Base-by-base conservation (phyloP, 1,284 basidiomycete species). In the Inonotus hispidus region DNA sequence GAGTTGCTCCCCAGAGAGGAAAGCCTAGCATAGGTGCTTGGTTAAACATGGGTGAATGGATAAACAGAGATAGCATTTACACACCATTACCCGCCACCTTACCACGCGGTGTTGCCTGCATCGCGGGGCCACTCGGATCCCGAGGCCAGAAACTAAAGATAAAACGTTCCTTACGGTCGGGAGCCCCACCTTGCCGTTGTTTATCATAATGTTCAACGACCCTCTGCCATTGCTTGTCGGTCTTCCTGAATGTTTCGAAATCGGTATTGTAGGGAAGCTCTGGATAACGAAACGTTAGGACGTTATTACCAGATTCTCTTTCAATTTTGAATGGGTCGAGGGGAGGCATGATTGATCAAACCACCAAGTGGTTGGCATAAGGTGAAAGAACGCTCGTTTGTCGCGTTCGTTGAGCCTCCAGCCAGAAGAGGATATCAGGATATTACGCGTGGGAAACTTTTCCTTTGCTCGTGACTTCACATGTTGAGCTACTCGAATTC, bases 1-100 rank as follows among this genome's bases (percentile, higher is more conserved):
- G 65, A 1, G 77, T 78, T 0, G 71, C 75, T 21, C 77, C 78
- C 80, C 78, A 82, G 11, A 75, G 63, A 27, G 37, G 38, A 37
- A 27, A 58, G 3, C 59, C 59, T 61, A 25, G 16, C 1, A 10
- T 5, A 7, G 68, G 68, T n/a, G 71, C 62, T 0, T 32, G 4
- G 4, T 32, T 70, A 43, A 8, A 32, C 32, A 32, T 8, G 32
- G 32, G n/a, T 39, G n/a, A n/a, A 6, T 39, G 6, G 5, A 0
- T 43, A 16, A n/a, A 7, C 7, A 16, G 13, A n/a, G 7, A 43
- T 7, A 43, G 16, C 41, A 14, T 32, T n/a, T n/a, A 27, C 25
- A n/a, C 41, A 60, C 59, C 49, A 39, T 59, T 61, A 16, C 56
- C 49, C 29, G 58, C 56, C 32, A 53, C 32, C 52, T 56, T 57